A percentile compares a stretch with the other conserved stretches of the same genome.
phyloP scores from a whole-genome alignment of 805 yeast species.

The Ogataea naganishii region DNA sequence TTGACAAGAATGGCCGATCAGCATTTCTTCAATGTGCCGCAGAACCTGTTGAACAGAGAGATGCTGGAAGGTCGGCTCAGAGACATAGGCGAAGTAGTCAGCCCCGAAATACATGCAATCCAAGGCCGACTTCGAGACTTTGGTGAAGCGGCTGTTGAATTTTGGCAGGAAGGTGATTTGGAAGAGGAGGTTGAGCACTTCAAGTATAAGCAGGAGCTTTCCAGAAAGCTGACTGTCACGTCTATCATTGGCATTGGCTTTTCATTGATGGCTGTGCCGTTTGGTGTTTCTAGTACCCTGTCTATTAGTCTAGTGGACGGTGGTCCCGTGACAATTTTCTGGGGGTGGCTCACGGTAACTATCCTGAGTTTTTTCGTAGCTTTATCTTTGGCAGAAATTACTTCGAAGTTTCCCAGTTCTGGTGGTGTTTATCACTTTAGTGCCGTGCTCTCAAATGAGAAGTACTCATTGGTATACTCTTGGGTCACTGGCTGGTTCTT shows the following conservation, averaged over 20 bases:
- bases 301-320: conserved; percentile 69
- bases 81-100: too few species aligned
- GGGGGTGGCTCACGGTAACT: conserved; percentile 67
- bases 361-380: conserved; percentile 58
- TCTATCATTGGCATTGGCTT: conserved; percentile 75
- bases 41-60: too few species aligned
- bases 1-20: too few species aligned
- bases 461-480: conserved; percentile 47
- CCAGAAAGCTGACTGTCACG: conserved; percentile 56
- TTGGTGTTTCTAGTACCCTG: conserved; percentile 67
- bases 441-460: conserved; percentile 55
- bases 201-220: conserved; percentile 64
- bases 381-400: conserved; percentile 66
- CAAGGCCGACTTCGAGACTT: conserved; percentile 14
- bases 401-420: conserved; percentile 69
- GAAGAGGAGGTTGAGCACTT: conserved; percentile 60
- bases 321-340: conserved; percentile 64
- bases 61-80: too few species aligned
- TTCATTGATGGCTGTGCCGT: conserved; percentile 75
- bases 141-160: conserved; percentile 21
- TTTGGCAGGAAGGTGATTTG: conserved; percentile 34
- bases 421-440: conserved; percentile 74
- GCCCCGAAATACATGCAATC: conserved; percentile 3
- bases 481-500: conserved; percentile 79
- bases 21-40: too few species aligned